phyloP scores from a whole-genome alignment of 2,329 filamentous ascomycete species.

The Botrytis deweyae region DNA sequence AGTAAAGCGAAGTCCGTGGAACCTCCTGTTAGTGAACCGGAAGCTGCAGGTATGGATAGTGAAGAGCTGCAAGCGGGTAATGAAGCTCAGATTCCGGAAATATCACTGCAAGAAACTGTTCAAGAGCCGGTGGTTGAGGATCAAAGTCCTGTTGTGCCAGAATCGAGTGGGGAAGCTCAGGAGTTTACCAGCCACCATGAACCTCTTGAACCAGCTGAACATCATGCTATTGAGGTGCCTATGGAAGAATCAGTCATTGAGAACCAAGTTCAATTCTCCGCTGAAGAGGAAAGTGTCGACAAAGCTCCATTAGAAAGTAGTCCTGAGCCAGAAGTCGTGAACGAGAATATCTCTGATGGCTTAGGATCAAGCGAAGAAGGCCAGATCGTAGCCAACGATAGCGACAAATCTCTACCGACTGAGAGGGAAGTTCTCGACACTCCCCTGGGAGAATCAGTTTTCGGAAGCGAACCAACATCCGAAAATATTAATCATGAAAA shows the following conservation, averaged over 20 bases:
- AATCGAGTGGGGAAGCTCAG: background rate
- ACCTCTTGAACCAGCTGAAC: background rate
- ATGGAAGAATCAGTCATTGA: background rate
- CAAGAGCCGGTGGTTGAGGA: background rate
- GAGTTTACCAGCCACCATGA: background rate
- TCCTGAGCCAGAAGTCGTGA: background rate
- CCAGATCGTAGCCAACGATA: background rate
- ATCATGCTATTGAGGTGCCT: background rate
- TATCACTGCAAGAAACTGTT: background rate
- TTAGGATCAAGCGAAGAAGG: background rate
- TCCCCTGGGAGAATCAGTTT: rapidly evolving
- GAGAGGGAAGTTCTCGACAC: background rate
- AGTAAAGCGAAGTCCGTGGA: background rate
- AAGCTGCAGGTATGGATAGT: background rate
- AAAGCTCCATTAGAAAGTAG: rapidly evolving
- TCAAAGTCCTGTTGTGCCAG: background rate
- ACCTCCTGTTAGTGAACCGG: background rate
- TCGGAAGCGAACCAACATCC: rapidly evolving
- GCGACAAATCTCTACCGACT: background rate
- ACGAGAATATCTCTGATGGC: background rate
- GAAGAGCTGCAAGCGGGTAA: background rate
- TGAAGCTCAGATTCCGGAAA: background rate
- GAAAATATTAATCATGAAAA: background rate
- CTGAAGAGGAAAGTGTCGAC: rapidly evolving
- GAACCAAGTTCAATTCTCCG: rapidly evolving